Evolutionary conservation across 768 basidiomycete genomes (phyloP), one percentile per base, ranked within the genome.

Genomic region (Gymnopilus dilepis): DNA sequence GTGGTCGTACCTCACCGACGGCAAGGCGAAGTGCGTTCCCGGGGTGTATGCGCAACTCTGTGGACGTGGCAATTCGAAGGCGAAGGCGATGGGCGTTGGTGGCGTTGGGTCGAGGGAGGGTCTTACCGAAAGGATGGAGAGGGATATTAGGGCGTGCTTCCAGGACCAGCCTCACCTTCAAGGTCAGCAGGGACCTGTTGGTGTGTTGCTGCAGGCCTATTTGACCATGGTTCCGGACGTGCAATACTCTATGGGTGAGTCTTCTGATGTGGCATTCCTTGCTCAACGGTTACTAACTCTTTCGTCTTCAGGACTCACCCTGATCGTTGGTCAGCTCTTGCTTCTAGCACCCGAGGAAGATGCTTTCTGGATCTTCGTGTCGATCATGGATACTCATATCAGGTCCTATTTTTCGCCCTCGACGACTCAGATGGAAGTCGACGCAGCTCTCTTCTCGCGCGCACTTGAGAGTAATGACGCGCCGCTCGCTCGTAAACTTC

Each of bases 281-380:
- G 13, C 8, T 3, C 19, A 4, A 12, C n/a, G 11, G 12, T 33
- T 22, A 30, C 33, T 24, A 52, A 21, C n/a, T 34, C 31, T 38
- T 51, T 60, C 1, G 66, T 42, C 51, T 26, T 12, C 58, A 92
- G 92, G 89, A 4, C 74, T 94, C 38, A 85, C 88, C 6, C 77
- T 84, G 11, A 87, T 94, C 55, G 84, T 87, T 21, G 90, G 90
- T 1, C 87, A 92, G 63, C 75, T 94, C 47, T 74, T 94, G 0
- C 74, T 89, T 8, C 86, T 90, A 48, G 85, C 91, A 0, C 93
- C 92, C 0, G 92, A 95, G 64, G 93, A 95, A 70, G 93, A 95
- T 65, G 92, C 91, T 0, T 95, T 95, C 72, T 95, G 92, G 92
- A 94, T 91, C 19, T 94, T 94, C 70, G 82, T 91, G 0, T 92